These are phyloP conservation scores for Paramecium octaurelia DNA, from an alignment of 73 alveolate species.

Conservation along the genomic window DNA sequence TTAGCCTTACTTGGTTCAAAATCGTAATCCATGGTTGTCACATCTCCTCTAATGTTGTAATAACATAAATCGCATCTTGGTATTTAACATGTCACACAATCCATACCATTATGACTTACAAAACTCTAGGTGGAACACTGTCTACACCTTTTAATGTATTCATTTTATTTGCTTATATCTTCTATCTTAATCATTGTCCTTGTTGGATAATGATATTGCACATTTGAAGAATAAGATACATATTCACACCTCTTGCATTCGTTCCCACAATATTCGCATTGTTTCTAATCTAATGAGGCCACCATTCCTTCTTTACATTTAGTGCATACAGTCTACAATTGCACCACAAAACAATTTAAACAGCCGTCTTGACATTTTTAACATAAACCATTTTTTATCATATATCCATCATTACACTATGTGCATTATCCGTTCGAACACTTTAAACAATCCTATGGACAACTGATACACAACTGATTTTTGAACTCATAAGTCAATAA, in stretches of 20 bases:
- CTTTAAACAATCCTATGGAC: neutral
- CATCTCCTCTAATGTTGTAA: neutral
- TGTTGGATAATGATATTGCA: neutral
- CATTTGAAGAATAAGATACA: neutral
- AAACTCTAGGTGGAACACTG: neutral
- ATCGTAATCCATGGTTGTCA: neutral
- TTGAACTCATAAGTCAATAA: neutral
- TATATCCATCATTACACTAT: neutral
- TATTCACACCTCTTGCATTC: neutral
- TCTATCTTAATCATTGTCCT: neutral
- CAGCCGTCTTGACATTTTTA: neutral
- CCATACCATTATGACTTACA: neutral
- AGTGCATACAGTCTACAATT: neutral
- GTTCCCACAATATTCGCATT: neutral
- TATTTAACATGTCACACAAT: neutral
- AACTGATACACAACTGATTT: neutral
- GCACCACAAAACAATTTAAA: neutral
- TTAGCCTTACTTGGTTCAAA: neutral
- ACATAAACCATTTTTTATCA: neutral
- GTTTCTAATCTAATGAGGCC: neutral
- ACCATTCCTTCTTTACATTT: neutral
- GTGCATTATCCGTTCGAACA: neutral
- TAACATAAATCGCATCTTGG: neutral
- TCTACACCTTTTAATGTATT: constrained; percentile 11
- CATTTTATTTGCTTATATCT: neutral